Evolutionary conservation across 2,329 filamentous ascomycete species (phyloP).

Genomic region (Thelonectria discophora): DNA sequence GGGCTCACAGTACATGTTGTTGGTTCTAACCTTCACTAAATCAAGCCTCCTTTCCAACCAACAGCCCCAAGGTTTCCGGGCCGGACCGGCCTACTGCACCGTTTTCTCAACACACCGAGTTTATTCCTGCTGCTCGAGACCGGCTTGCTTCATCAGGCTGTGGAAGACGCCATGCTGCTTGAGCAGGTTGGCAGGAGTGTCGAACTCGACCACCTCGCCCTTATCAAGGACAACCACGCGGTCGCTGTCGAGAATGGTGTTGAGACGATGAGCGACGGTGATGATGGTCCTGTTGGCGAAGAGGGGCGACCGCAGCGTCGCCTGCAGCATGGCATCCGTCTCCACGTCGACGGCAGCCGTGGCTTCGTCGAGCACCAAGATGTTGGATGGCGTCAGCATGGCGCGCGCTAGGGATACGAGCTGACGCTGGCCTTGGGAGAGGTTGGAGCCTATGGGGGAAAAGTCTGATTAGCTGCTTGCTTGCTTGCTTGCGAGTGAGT

Average conservation of each 20-base stretch:
- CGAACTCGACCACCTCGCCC: conserved; percentile 91
- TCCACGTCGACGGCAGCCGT: conserved; percentile 79
- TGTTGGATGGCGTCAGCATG: conserved; percentile 94
- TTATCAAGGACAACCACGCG: conserved; percentile 93
- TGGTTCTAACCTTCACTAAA: conserved; percentile 10
- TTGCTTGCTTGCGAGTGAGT: background rate
- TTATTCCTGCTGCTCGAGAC: conserved; percentile 66
- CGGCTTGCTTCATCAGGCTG: conserved; percentile 90
- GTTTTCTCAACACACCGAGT: background rate
- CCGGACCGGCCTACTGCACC: conserved; percentile 3
- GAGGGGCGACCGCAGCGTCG: conserved; percentile 68
- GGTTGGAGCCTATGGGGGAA: conserved; percentile 76
- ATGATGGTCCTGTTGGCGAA: conserved; percentile 97
- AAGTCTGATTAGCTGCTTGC: conserved; percentile 27
- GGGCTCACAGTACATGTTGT: background rate
- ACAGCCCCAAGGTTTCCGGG: conserved; percentile 3
- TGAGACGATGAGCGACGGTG: conserved; percentile 97
- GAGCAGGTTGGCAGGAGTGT: conserved; percentile 81
- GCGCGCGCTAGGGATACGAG: conserved; percentile 93
- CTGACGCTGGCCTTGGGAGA: conserved; percentile 94
- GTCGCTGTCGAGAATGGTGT: conserved; percentile 91
- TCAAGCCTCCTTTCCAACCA: conserved; percentile 2
- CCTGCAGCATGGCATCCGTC: conserved; percentile 73
- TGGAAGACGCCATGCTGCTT: conserved; percentile 82
- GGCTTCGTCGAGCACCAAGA: conserved; percentile 95